Evolutionary conservation across 192 early-diverging fungal genomes (phyloP), one percentile per base, ranked within the genome.

Genomic region (Funneliformis mosseae): DNA sequence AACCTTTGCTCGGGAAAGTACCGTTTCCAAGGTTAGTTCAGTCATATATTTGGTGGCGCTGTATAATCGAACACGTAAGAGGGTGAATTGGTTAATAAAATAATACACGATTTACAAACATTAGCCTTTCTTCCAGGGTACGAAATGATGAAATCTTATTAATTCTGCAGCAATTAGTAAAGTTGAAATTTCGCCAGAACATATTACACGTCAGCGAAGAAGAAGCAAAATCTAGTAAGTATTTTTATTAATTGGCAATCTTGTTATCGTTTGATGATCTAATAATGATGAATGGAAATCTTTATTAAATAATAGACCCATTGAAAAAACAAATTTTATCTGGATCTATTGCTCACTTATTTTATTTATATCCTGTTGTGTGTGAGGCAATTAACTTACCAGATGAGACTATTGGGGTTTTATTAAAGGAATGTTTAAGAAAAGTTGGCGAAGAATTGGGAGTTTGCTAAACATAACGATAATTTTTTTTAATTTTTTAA

Each of bases 301-400:
- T 67, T 78, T 78, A 16, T 16, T n/a, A 27, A 39, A 62, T 41
- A 28, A 39, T 70, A 79, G 70, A 46, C 69, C 25, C 61, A 10
- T 39, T 77, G 3, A 87, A 87, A 55, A 82, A 86, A 46, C 83
- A 88, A 68, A 82, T 92, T 69, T 83, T 94, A 33, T 83, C 88
- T 23, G 90, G 92, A 27, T 78, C 85, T 8, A 82, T 81, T 33
- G 91, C 92, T n/a, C 92, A 93, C 68, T 38, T 94, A 41, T 95
- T 93, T 84, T 90, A 88, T 80, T 81, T 95, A 45, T 94, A 93
- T 81, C 90, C 91, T 18, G 63, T 87, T 16, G 74, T 95, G 23
- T 91, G 90, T 81, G 87, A 91, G 43, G 87, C 87, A 25, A 84
- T 90, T 78, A 84, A 85, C 16, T 85, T 86, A 46, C 81, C 86